Conservation (phyloP, 805 yeast genomes). For the Wickerhamiella parazyma region DNA sequence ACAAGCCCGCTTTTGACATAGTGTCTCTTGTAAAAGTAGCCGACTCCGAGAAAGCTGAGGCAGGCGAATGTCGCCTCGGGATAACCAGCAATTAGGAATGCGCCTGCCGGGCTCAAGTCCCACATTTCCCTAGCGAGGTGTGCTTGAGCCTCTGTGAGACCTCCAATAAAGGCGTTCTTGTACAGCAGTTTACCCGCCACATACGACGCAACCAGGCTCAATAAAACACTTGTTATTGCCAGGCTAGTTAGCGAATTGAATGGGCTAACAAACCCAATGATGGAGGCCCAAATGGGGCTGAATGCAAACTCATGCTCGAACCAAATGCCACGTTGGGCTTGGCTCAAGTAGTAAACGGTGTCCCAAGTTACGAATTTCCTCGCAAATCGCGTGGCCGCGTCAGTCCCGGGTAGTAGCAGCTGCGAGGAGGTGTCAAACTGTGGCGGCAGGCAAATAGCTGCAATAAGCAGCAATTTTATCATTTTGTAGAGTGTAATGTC, state of each 20-base stretch:
- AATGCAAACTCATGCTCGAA: constrained; percentile 90
- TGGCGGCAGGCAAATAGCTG: constrained; percentile 30
- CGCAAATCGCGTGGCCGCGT: constrained; percentile 5
- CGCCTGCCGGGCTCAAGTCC: constrained; percentile 63
- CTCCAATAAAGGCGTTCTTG: neutral
- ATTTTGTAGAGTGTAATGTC: too few relatives aligned
- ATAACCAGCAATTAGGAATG: constrained; percentile 61
- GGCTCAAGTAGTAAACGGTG: constrained; percentile 55
- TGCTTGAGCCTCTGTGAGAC: constrained; percentile 20
- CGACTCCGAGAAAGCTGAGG: constrained; percentile 43
- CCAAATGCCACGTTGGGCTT: constrained; percentile 36
- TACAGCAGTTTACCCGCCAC: neutral
- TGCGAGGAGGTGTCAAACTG: constrained; percentile 38
- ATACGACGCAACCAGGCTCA: constrained; percentile 32
- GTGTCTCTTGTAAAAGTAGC: constrained; percentile 32
- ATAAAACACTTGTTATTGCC: constrained; percentile 34
- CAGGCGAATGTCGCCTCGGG: constrained; percentile 62
- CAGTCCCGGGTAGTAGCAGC: constrained; percentile 23
- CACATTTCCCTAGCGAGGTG: constrained; percentile 33
- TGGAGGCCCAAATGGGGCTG: constrained; percentile 60
- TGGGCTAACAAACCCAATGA: constrained; percentile 25
- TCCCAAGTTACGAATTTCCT: constrained; percentile 63
- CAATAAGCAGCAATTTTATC: constrained; percentile 27
- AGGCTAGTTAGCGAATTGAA: constrained; percentile 19
- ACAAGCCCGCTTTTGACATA: constrained; percentile 39